A percentile compares a stretch with the other conserved stretches of the same genome.
Evolutionary conservation across 345 rosid genomes (phyloP).

Genomic region (Euphorbia peplus): DNA sequence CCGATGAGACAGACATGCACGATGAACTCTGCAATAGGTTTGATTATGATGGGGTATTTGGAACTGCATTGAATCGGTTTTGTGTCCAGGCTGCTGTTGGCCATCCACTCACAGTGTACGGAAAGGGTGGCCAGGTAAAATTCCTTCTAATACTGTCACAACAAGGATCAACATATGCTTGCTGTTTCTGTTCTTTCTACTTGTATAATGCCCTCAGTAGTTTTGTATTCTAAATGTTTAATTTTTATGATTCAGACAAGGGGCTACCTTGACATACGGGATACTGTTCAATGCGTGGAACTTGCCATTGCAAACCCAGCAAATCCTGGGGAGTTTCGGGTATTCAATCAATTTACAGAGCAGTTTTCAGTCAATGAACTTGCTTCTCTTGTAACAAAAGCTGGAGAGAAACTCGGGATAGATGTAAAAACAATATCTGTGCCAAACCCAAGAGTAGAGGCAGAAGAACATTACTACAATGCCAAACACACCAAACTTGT

Average conservation of each 20-base stretch:
- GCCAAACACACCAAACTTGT: constrained; percentile 95
- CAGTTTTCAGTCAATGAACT: constrained; percentile 91
- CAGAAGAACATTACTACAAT: constrained; percentile 97
- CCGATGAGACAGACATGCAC: constrained; percentile 91
- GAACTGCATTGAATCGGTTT: constrained; percentile 90
- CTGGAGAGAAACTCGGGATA: constrained; percentile 78
- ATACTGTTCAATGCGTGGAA: constrained; percentile 91
- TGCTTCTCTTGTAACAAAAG: constrained; percentile 81
- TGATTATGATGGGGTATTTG: constrained; percentile 95
- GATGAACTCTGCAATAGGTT: constrained; percentile 75
- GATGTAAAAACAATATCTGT: constrained; percentile 67
- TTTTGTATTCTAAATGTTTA: neutral
- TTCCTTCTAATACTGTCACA: constrained; percentile 4
- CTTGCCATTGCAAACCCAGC: constrained; percentile 93
- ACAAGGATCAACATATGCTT: neutral
- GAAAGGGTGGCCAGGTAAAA: constrained; percentile 96
- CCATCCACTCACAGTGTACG: constrained; percentile 93
- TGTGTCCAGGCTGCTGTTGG: constrained; percentile 97
- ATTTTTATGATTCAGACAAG: constrained; percentile 57
- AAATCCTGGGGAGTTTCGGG: constrained; percentile 76
- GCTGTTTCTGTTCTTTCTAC: neutral
- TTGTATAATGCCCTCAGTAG: neutral
- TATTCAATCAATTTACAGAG: constrained; percentile 93
- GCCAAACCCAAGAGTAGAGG: constrained; percentile 97
- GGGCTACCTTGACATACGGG: constrained; percentile 98